These are phyloP conservation scores for Calonectria crousiana DNA, from an alignment of 2,329 filamentous ascomycete genomes.

Conservation along the genomic window DNA sequence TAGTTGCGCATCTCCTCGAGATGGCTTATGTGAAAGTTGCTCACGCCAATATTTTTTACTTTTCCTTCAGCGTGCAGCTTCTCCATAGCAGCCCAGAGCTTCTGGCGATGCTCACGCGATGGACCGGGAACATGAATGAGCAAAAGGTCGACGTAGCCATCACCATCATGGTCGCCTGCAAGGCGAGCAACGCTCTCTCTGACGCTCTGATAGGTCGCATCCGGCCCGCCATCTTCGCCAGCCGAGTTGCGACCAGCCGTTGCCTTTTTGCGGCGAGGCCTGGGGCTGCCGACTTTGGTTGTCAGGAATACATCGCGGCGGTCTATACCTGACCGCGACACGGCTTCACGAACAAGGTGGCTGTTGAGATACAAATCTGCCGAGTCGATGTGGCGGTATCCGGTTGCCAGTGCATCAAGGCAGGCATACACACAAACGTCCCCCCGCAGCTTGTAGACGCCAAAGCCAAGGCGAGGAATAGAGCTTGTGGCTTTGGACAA, in stretches of 20 bases:
- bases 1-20: constrained; percentile 76
- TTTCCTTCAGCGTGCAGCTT: constrained; percentile 69
- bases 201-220: constrained; percentile 70
- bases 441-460: constrained; percentile 73
- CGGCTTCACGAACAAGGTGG: constrained; percentile 72
- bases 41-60: constrained; percentile 76
- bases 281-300: constrained; percentile 73
- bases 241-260: background rate
- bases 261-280: constrained; percentile 29
- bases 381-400: constrained; percentile 75
- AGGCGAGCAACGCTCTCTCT: constrained; percentile 74
- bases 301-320: constrained; percentile 76
- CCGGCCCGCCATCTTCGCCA: constrained; percentile 51
- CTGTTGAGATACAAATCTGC: constrained; percentile 77
- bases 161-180: constrained; percentile 56
- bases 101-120: constrained; percentile 66
- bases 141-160: constrained; percentile 78
- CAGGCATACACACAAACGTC: constrained; percentile 69
- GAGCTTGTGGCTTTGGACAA: constrained; percentile 38
- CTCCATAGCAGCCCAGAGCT: constrained; percentile 77
- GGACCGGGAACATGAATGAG: constrained; percentile 75
- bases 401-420: constrained; percentile 66
- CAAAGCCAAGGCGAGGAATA: constrained; percentile 78
- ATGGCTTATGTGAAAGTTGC: constrained; percentile 77
- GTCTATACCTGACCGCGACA: constrained; percentile 67